These are phyloP conservation scores for Kickxella alabastrina DNA, from an alignment of 192 early-diverging fungal species.

Conservation along the genomic window DNA sequence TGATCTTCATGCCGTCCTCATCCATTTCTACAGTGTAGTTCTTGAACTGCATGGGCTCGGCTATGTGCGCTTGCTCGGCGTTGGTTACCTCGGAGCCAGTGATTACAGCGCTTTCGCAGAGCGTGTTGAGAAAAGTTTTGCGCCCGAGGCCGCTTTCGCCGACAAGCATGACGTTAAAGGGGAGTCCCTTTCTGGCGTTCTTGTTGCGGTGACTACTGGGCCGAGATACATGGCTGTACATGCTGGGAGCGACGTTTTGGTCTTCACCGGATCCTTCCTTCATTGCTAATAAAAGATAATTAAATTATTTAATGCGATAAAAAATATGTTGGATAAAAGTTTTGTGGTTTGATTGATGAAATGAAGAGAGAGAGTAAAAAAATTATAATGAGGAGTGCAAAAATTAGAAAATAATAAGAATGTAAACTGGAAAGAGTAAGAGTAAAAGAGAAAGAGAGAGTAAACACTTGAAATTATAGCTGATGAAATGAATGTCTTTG, in stretches of 20 bases:
- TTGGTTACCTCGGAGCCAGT: constrained; percentile 60
- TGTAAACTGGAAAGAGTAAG: constrained; percentile 1
- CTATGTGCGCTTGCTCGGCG: constrained; percentile 74
- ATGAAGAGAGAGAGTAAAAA: neutral
- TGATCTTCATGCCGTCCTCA: constrained; percentile 95
- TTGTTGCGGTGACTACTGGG: constrained; percentile 72
- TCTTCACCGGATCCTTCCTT: constrained; percentile 54
- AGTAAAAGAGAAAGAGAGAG: neutral
- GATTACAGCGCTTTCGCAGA: constrained; percentile 81
- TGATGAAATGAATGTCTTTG: no score
- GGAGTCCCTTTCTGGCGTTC: constrained; percentile 93
- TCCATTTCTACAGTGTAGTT: constrained; percentile 92
- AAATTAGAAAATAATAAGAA: neutral
- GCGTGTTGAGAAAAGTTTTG: constrained; percentile 97
- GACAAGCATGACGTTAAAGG: constrained; percentile 96
- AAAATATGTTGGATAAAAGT: neutral
- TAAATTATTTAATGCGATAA: neutral
- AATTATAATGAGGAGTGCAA: neutral
- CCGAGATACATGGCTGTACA: constrained; percentile 50
- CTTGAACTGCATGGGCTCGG: constrained; percentile 85
- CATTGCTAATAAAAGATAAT: constrained; percentile 9
- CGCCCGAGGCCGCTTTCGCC: constrained; percentile 94
- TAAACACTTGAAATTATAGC: no score
- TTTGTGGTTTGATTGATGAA: neutral
- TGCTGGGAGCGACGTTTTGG: constrained; percentile 50